phyloP scores from a whole-genome alignment of 257 asterid genomes.

The Nemophila menziesii region DNA sequence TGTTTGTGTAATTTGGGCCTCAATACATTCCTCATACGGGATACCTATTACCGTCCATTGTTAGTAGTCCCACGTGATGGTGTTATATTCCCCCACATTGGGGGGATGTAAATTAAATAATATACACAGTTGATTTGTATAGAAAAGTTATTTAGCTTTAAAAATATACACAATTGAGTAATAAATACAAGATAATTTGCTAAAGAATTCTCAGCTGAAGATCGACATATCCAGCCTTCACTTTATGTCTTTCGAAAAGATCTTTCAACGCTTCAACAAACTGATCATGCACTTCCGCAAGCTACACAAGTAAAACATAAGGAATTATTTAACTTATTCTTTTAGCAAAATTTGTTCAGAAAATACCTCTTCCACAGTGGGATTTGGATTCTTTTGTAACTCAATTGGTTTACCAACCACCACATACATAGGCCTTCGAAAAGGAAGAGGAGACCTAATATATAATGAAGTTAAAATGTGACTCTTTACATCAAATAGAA shows the following conservation, averaged over 20 bases:
- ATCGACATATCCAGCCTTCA: slow-evolving; percentile 42
- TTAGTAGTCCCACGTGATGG: too few species aligned
- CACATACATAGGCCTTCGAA: slow-evolving; percentile 70
- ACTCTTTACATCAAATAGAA: not conserved
- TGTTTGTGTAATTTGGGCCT: too few species aligned
- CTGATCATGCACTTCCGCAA: slow-evolving; percentile 51
- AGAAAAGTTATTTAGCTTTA: too few species aligned
- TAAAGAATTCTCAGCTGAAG: slow-evolving; percentile 38
- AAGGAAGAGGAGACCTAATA: slow-evolving; percentile 86
- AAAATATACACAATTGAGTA: too few species aligned
- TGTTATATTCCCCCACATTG: too few species aligned
- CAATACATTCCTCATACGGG: too few species aligned
- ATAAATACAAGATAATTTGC: not conserved
- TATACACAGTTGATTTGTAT: too few species aligned
- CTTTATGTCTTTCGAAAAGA: slow-evolving; percentile 63
- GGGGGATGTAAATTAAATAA: too few species aligned
- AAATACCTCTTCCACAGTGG: slow-evolving; percentile 70
- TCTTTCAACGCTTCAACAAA: slow-evolving; percentile 50
- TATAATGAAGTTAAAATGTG: too few species aligned
- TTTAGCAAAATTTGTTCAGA: not conserved
- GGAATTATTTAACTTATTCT: not conserved
- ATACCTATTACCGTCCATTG: too few species aligned
- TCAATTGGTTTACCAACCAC: slow-evolving; percentile 85
- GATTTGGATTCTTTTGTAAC: slow-evolving; percentile 54
- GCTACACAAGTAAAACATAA: slow-evolving; percentile 20